These are phyloP conservation scores for Ogataea salicorniae DNA, from an alignment of 805 yeast genomes.

Conservation along the genomic window DNA sequence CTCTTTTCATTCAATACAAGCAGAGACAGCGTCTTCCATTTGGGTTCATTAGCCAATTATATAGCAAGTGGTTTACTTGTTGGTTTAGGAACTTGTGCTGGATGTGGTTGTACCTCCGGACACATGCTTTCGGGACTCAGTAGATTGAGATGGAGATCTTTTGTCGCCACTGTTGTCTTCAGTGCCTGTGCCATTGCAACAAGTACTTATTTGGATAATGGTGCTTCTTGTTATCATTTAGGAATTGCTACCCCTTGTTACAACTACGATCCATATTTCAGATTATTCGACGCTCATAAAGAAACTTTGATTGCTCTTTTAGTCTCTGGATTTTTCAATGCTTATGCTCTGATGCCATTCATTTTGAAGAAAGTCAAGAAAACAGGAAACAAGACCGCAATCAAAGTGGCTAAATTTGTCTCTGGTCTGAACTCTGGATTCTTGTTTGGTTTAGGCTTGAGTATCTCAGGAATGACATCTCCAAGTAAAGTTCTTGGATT, in stretches of 20 bases:
- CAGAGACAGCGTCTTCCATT: not conserved
- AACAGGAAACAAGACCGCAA: not conserved
- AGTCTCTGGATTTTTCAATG: conserved; percentile 5
- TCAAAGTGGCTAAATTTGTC: conserved; percentile 6
- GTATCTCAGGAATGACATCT: conserved; percentile 42
- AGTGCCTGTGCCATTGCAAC: conserved; percentile 29
- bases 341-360: conserved; percentile 28
- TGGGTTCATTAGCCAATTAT: conserved; percentile 1
- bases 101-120: conserved; percentile 52
- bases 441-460: conserved; percentile 41
- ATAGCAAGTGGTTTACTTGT: conserved; percentile 36
- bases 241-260: conserved; percentile 8
- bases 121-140: conserved; percentile 50
- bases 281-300: conserved; percentile 12
- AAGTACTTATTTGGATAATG: conserved; percentile 7
- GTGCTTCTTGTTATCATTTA: not conserved
- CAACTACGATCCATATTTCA: conserved; percentile 16
- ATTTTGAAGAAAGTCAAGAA: conserved; percentile 5
- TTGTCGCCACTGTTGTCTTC: conserved; percentile 41
- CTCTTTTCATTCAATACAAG: not conserved
- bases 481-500: conserved; percentile 43
- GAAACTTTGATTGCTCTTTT: conserved; percentile 8
- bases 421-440: conserved; percentile 26
- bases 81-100: conserved; percentile 44
- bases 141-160: conserved; percentile 38